Base-by-base conservation (phyloP, 345 rosid genomes). In the Balakata baccata region DNA sequence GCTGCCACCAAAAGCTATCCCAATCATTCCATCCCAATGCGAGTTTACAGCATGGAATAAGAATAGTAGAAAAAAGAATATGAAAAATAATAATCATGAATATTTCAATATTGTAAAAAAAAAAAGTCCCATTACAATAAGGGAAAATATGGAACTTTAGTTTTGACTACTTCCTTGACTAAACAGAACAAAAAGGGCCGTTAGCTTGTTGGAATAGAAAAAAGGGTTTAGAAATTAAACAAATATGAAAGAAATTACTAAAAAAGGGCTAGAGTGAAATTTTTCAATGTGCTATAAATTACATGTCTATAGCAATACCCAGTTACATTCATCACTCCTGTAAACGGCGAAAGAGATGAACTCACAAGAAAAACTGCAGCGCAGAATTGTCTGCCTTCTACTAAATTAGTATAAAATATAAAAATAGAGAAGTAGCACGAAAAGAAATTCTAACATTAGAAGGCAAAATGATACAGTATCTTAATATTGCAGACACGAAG, bases 1-100 rank as follows among this genome's bases (percentile, higher is more conserved):
- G 98, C 99, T 92, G 85, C 84, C 80, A 64, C 69, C 77, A 73
- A 41, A 74, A 69, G n/a, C 56, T 64, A 78, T 39, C 63, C n/a
- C 11, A 62, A 23, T 56, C 34, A 72, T 37, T 64, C 60, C 50
- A 16, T 46, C 6, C 39, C 12, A 67, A 59, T 1, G 11, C 8
- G 49, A 9, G 53, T 37, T 60, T 16, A 25, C 53, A 67, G 38
- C 14, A n/a, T 47, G 7, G 3, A 62, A 47, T 7, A 2, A 29
- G 12, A 34, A 52, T 50, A 52, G 12, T 29, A 3, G 52, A 0
- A 56, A 56, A 11, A 11, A 12, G 14, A 22, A 20, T 7, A 63
- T 47, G 34, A 29, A 37, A 61, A 61, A 11, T 17, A 41, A 14
- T 57, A 65, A 61, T 47, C 7, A 3, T 39, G 11, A 20, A 73